These are phyloP conservation scores for Penicillium malachiteum DNA, from an alignment of 495 filamentous ascomycete species.

Conservation along the genomic window DNA sequence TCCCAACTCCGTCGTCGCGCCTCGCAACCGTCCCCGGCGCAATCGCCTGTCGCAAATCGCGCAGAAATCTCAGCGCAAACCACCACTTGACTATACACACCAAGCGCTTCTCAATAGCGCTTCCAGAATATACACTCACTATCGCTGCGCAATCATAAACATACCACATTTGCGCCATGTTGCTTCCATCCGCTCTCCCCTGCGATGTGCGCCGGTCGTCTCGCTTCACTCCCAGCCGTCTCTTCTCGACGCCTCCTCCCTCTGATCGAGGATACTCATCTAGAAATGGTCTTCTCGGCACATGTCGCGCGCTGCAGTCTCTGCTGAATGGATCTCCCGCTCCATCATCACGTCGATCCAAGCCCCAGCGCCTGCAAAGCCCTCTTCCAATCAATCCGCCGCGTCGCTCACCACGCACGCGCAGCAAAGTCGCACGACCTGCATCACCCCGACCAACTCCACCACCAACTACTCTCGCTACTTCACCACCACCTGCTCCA, in stretches of 20 bases:
- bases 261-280: constrained; percentile 50
- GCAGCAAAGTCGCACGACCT: constrained; percentile 32
- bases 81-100: constrained; percentile 5
- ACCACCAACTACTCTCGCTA: constrained; percentile 20
- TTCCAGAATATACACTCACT: background rate
- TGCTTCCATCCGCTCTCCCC: constrained; percentile 69
- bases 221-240: constrained; percentile 57
- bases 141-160: background rate
- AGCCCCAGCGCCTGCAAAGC: constrained; percentile 49
- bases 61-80: constrained; percentile 20
- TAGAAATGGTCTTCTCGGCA: constrained; percentile 60
- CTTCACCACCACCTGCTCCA: constrained; percentile 36
- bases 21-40: constrained; percentile 40
- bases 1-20: constrained; percentile 20
- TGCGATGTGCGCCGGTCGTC: constrained; percentile 63
- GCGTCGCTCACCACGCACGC: constrained; percentile 48
- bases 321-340: constrained; percentile 53
- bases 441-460: constrained; percentile 39
- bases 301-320: constrained; percentile 70
- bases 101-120: background rate
- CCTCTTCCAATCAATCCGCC: constrained; percentile 51
- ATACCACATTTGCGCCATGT: constrained; percentile 45
- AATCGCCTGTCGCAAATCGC: constrained; percentile 25
- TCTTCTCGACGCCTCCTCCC: constrained; percentile 62
- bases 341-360: constrained; percentile 36